phyloP scores from a whole-genome alignment of 2,329 filamentous ascomycete genomes.

The Paraconiothyrium sp. region DNA sequence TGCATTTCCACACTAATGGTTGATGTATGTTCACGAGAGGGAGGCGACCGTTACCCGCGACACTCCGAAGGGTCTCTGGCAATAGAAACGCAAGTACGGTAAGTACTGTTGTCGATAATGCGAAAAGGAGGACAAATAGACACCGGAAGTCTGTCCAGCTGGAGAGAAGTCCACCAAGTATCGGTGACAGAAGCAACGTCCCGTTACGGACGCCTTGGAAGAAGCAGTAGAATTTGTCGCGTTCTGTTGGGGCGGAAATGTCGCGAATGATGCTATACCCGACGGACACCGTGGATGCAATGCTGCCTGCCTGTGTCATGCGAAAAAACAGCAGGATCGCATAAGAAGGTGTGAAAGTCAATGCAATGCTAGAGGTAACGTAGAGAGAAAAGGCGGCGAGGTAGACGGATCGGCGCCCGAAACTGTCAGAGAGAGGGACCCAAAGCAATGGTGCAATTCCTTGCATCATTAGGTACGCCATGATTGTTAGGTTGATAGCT shows the following conservation, averaged over 20 bases:
- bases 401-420: slow-evolving; percentile 59
- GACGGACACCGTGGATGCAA: slow-evolving; percentile 59
- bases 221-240: slow-evolving; percentile 51
- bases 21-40: slow-evolving; percentile 52
- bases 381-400: slow-evolving; percentile 59
- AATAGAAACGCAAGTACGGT: slow-evolving; percentile 46
- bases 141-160: slow-evolving; percentile 43
- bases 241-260: slow-evolving; percentile 48
- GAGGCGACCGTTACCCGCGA: slow-evolving; percentile 39
- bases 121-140: slow-evolving; percentile 65
- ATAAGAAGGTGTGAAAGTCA: slow-evolving; percentile 58
- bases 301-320: slow-evolving; percentile 60
- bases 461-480: slow-evolving; percentile 54
- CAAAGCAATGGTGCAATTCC: slow-evolving; percentile 61
- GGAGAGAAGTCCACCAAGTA: slow-evolving; percentile 36
- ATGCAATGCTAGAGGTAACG: slow-evolving; percentile 57
- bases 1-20: slow-evolving; percentile 49
- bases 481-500: slow-evolving; percentile 45
- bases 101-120: slow-evolving; percentile 53
- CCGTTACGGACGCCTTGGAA: slow-evolving; percentile 53
- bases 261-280: slow-evolving; percentile 56
- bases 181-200: slow-evolving; percentile 38
- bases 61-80: slow-evolving; percentile 50
- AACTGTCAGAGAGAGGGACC: slow-evolving; percentile 59
- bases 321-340: slow-evolving; percentile 56